Evolutionary conservation across 2,329 filamentous ascomycete species (phyloP), one percentile per base, ranked within the genome.

Genomic region (Aspergillus persii): DNA sequence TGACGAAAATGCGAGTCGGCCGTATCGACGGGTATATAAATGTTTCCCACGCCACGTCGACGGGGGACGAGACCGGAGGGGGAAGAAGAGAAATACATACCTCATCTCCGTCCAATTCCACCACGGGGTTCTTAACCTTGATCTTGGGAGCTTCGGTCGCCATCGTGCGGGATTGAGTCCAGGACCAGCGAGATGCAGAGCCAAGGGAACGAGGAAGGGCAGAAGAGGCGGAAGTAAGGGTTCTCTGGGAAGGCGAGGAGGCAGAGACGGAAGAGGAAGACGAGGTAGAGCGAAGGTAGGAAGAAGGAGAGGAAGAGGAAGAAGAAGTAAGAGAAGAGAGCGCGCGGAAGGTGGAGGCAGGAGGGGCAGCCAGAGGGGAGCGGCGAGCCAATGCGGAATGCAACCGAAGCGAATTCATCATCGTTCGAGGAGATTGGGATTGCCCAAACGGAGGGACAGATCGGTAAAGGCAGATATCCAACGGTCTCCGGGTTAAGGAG

Each of bases 51-150:
- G 52, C 48, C 58, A 18, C 50, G 55, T 26, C 49, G 15, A 49
- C 18, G 36, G 26, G 27, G 23, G 26, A 44, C 12, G 36, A 50
- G 8, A 23, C 18, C 18, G 26, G 62, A 59, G 61, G 55, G 67
- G 63, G 63, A 54, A 23, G 29, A 51, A 58, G 67, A 64, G 63
- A 54, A 23, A 27, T 50, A 58, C 73, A 61, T 75, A 78, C 77
- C 75, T 89, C 87, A 78, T 89, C 86, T 73, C 94, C 94, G 77
- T 98, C 94, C 72, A 98, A 86, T 83, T 98, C 95, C 78, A 99
- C 95, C 76, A 99, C 89, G 67, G 95, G 95, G 81, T 96, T 98
- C 88, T 96, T 93, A 83, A 99, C 95, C 86, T 96, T 95, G 86
- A 98, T 98, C 89, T 98, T 99, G 74, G 85, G 82, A 69, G 83